Base-by-base conservation (phyloP, 1,284 basidiomycete genomes). In the Cryptococcus neoformans region DNA sequence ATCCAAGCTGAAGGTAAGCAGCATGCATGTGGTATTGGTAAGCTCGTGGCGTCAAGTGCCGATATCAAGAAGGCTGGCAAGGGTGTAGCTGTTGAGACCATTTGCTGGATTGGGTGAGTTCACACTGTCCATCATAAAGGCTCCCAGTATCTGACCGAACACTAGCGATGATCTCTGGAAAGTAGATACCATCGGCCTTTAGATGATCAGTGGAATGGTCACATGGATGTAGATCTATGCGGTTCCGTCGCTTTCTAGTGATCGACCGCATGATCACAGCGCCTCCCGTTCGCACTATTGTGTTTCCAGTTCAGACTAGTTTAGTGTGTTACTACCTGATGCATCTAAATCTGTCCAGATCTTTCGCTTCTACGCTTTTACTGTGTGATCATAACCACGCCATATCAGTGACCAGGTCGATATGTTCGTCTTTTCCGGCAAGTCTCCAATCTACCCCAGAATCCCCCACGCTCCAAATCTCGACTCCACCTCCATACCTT, bases 1-100 rank as follows among this genome's bases (percentile, higher is more conserved):
- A 88, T 99, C 56, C 83, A 87, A 65, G 92, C 93, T 14, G 93
- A 99, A 77, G 95, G 94, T n/a, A 99, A 99, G 78, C 89, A 94
- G 63, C 86, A 92, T 66, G 87, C 94, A 0, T 86, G 91, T 37
- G 95, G 87, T 0, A 84, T 99, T 55, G 96, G 96, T 2, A 80
- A 92, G 57, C 85, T 88, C 62, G 89, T 89, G 74, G 79, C 94
- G 63, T 80, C 83, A 50, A 90, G 91, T 36, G 92, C 93, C 68
- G 93, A 98, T 53, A 95, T 99, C 75, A 85, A 85, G 75, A 84
- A 82, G 74, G 80, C 91, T 35, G 96, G 93, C 71, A 98, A 97
- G 78, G 92, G 87, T 42, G 83, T 93, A 42, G 95, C 87, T 0
- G 90, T 98, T 21, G 94, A 98, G 77, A 88, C 89, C 35, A 80